A percentile compares a stretch with the other conserved stretches of the same genome.
Evolutionary conservation across 495 filamentous ascomycete genomes (phyloP).

Genomic region (Aspergillus campestris): DNA sequence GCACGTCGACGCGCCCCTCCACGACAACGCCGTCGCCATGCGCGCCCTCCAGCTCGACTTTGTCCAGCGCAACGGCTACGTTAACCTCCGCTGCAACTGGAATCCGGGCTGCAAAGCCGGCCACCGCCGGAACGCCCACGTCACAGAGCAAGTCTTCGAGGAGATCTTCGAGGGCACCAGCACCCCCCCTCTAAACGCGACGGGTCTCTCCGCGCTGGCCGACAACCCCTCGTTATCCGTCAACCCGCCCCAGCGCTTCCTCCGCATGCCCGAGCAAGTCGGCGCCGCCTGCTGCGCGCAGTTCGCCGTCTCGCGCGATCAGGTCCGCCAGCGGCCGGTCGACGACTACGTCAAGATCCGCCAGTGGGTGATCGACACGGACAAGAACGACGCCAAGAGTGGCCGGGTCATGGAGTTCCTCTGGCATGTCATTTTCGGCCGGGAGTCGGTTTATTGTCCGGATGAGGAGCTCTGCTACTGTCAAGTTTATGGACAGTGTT

Average conservation of each 20-base stretch:
- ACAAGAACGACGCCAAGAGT: slow-evolving; percentile 49
- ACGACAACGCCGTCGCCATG: slow-evolving; percentile 47
- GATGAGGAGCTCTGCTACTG: slow-evolving; percentile 41
- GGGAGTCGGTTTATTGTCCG: slow-evolving; percentile 39
- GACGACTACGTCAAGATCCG: slow-evolving; percentile 53
- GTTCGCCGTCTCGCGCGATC: slow-evolving; percentile 49
- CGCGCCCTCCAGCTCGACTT: slow-evolving; percentile 41
- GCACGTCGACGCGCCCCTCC: slow-evolving; percentile 52
- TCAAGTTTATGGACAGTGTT: slow-evolving; percentile 41
- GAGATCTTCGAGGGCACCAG: slow-evolving; percentile 47
- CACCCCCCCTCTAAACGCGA: slow-evolving; percentile 38
- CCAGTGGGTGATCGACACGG: slow-evolving; percentile 58
- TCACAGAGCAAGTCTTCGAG: slow-evolving; percentile 43
- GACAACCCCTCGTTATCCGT: neutral
- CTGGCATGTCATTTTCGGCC: slow-evolving; percentile 61
- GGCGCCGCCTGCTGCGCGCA: slow-evolving; percentile 57
- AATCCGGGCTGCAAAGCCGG: slow-evolving; percentile 50
- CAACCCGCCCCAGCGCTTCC: slow-evolving; percentile 7
- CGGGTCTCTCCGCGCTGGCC: slow-evolving; percentile 20
- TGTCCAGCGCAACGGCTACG: slow-evolving; percentile 50
- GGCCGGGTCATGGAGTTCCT: slow-evolving; percentile 70
- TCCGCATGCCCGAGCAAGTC: slow-evolving; percentile 26
- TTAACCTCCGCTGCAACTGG: slow-evolving; percentile 61
- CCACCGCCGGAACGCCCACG: slow-evolving; percentile 47
- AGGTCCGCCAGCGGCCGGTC: slow-evolving; percentile 45